A percentile compares a stretch with the other conserved stretches of the same genome.
Conservation (phyloP, 2,329 filamentous ascomycete genomes). For the Exophiala sideris region DNA sequence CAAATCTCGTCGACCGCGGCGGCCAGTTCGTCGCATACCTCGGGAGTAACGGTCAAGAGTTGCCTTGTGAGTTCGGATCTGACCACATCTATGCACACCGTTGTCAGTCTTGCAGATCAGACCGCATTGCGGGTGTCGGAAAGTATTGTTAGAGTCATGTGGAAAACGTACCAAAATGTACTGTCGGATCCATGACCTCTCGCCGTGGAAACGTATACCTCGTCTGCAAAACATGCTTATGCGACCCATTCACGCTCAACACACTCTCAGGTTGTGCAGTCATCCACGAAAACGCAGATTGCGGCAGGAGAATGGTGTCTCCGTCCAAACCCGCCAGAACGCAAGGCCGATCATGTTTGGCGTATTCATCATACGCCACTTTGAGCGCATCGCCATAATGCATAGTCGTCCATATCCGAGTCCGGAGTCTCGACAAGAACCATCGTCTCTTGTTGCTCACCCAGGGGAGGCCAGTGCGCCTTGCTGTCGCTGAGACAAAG, state of each 20-base stretch:
- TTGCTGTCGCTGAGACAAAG: no score
- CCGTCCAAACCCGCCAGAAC: constrained; percentile 11
- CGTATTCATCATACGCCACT: constrained; percentile 2
- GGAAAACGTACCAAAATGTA: constrained; percentile 7
- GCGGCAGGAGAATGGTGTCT: constrained; percentile 34
- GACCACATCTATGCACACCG: constrained; percentile 5
- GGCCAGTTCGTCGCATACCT: constrained; percentile 38
- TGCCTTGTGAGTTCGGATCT: constrained; percentile 29
- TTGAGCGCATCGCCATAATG: no score
- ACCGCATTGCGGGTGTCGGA: no score
- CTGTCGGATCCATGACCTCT: constrained; percentile 30
- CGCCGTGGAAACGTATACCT: constrained; percentile 39
- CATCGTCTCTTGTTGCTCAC: no score
- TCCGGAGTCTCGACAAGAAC: no score
- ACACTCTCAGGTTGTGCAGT: constrained; percentile 42
- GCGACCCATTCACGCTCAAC: constrained; percentile 35
- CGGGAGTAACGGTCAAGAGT: constrained; percentile 42
- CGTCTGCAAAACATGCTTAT: constrained; percentile 38
- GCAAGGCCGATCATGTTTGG: constrained; percentile 3
- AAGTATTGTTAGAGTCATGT: no score
- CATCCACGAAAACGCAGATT: constrained; percentile 38
- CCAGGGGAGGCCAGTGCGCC: no score
- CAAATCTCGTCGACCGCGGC: constrained; percentile 34
- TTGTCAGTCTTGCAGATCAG: not conserved
- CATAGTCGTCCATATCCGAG: no score